Evolutionary conservation across 1,284 basidiomycete genomes (phyloP).

Genomic region (Xanthoconium separans): DNA sequence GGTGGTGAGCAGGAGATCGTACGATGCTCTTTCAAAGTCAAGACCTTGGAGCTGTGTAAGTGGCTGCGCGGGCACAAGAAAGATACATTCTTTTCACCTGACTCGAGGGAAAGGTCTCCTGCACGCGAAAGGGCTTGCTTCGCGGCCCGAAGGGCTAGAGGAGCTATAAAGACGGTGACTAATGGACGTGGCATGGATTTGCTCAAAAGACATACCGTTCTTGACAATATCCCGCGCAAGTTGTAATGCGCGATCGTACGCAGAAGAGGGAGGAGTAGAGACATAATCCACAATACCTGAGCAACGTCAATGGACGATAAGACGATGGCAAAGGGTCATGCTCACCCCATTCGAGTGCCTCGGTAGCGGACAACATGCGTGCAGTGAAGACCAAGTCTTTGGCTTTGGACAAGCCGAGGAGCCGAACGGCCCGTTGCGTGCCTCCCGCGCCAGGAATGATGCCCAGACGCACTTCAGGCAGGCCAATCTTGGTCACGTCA

Average conservation of each 20-base stretch:
- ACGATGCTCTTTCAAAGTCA: conserved; percentile 86
- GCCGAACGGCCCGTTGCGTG: conserved; percentile 81
- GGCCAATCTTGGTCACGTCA: conserved; percentile 64
- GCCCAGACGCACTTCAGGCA: conserved; percentile 80
- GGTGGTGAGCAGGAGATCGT: conserved; percentile 78
- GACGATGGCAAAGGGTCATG: neutral
- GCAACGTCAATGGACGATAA: conserved; percentile 3
- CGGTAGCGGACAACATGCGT: conserved; percentile 50
- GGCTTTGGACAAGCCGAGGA: conserved; percentile 80
- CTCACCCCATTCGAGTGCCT: conserved; percentile 79
- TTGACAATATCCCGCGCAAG: conserved; percentile 66
- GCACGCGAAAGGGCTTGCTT: conserved; percentile 87
- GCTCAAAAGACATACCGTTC: conserved; percentile 53
- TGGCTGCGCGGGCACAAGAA: neutral
- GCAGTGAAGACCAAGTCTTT: conserved; percentile 84
- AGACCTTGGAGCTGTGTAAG: conserved; percentile 50
- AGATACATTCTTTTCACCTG: conserved; percentile 44
- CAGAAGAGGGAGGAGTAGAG: conserved; percentile 56
- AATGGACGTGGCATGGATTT: neutral
- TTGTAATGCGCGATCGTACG: conserved; percentile 63
- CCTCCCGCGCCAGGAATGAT: conserved; percentile 97
- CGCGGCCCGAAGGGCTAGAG: conserved; percentile 84
- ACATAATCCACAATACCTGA: conserved; percentile 81
- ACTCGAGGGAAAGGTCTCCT: conserved; percentile 72
- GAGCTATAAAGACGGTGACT: conserved; percentile 51